phyloP scores from a whole-genome alignment of 257 asterid genomes.

The Solanum ossicruentum region DNA sequence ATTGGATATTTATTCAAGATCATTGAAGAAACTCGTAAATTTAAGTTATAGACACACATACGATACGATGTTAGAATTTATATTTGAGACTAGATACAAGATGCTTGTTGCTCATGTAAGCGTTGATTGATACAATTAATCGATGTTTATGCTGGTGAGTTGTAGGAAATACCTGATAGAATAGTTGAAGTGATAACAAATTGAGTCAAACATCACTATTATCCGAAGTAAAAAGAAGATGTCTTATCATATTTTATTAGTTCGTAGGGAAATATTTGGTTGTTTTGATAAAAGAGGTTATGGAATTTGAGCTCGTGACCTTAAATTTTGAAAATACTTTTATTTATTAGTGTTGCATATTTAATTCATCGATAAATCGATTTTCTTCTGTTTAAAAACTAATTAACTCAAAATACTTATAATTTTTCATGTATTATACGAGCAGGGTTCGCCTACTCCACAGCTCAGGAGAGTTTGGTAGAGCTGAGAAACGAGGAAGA shows the following conservation, averaged over 20 bases:
- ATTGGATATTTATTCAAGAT: neutral
- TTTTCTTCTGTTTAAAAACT: too few relatives aligned
- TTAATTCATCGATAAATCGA: too few relatives aligned
- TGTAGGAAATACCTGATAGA: neutral
- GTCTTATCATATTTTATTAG: neutral
- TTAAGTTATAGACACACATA: neutral
- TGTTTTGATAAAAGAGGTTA: too few relatives aligned
- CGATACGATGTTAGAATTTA: neutral
- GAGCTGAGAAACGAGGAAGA: slow-evolving; percentile 7
- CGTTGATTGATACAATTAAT: neutral
- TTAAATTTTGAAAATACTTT: too few relatives aligned
- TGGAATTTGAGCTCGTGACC: too few relatives aligned
- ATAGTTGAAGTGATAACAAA: neutral
- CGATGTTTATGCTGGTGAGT: neutral
- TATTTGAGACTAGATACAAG: neutral
- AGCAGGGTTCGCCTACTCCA: slow-evolving; percentile 9
- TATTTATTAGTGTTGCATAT: too few relatives aligned
- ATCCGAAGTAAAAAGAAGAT: neutral
- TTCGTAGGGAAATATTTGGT: neutral
- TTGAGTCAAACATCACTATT: neutral
- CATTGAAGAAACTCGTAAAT: neutral
- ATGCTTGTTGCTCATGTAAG: neutral
- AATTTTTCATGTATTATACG: neutral
- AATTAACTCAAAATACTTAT: neutral
- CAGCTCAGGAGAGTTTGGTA: slow-evolving; percentile 2